Percentiles rank a stretch among this genome's conserved stretches.
phyloP scores from a whole-genome alignment of 108 stramenopile species.

The Fragilariopsis cylindrus region DNA sequence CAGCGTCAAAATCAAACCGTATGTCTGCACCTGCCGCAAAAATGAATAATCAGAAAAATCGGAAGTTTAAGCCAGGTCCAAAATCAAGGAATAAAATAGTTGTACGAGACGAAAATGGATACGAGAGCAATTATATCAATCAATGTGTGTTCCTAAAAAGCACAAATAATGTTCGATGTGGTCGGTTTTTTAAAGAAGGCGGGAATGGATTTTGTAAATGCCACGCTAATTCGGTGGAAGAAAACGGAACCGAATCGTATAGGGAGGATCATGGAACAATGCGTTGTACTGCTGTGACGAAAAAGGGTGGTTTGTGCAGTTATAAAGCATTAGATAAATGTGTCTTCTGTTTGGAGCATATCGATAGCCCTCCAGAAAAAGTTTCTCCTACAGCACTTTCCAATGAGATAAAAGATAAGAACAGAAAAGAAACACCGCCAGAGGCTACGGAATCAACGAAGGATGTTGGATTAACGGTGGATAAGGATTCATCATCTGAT shows the following conservation, averaged over 20 bases:
- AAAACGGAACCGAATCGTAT: not conserved
- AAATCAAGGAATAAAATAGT: too few species aligned
- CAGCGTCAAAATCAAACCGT: too few species aligned
- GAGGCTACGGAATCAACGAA: not conserved
- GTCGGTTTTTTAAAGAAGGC: too few species aligned
- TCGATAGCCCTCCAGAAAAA: not conserved
- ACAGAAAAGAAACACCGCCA: not conserved
- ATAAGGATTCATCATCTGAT: not conserved
- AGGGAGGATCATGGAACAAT: not conserved
- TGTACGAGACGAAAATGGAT: too few species aligned
- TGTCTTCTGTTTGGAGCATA: slow-evolving; percentile 17
- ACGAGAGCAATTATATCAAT: too few species aligned
- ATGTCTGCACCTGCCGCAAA: too few species aligned
- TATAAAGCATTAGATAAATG: slow-evolving; percentile 11
- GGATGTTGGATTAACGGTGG: not conserved
- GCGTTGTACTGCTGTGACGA: slow-evolving; percentile 16
- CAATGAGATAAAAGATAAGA: not conserved
- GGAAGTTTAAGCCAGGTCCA: too few species aligned
- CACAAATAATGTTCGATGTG: too few species aligned
- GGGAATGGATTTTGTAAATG: not conserved
- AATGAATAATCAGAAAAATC: too few species aligned
- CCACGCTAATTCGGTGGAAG: not conserved
- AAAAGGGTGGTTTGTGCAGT: not conserved
- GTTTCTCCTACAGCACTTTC: slow-evolving; percentile 1
- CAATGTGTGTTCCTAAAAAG: too few species aligned